These are phyloP conservation scores for Hordeum vulgare DNA, from an alignment of 176 grass and related monocot genomes.

Conservation along the genomic window DNA sequence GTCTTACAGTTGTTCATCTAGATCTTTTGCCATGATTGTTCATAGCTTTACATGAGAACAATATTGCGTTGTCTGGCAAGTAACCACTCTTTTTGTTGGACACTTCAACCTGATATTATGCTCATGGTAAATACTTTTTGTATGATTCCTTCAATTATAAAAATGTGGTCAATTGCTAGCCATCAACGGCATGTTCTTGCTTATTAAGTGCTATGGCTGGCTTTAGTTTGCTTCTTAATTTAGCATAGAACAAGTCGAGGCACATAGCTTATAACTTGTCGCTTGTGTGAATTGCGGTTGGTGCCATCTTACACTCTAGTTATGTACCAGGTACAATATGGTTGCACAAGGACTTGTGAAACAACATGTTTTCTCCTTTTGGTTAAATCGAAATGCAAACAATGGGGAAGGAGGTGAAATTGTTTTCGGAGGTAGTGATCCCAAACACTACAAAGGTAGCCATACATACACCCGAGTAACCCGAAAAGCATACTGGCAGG, in stretches of 20 bases:
- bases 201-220: background rate
- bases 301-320: constrained; percentile 1
- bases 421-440: constrained; percentile 82
- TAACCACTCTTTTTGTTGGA: background rate
- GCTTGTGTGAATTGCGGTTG: background rate
- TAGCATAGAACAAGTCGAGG: background rate
- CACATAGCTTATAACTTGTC: background rate
- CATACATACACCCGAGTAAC: constrained; percentile 87
- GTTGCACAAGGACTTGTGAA: constrained; percentile 53
- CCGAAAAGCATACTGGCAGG: constrained; percentile 86
- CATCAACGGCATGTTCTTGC: background rate
- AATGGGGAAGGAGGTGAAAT: constrained; percentile 84
- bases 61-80: background rate
- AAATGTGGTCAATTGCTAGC: background rate
- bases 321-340: constrained; percentile 77
- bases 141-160: background rate
- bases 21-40: background rate
- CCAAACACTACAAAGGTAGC: constrained; percentile 51
- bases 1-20: background rate
- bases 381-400: constrained; percentile 76
- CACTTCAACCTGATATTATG: background rate
- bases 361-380: constrained; percentile 75
- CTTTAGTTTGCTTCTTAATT: background rate
- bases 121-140: background rate
- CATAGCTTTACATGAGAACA: background rate